Evolutionary conservation across 176 grass and related monocot genomes (phyloP).

Genomic region (Cymbopogon citratus): DNA sequence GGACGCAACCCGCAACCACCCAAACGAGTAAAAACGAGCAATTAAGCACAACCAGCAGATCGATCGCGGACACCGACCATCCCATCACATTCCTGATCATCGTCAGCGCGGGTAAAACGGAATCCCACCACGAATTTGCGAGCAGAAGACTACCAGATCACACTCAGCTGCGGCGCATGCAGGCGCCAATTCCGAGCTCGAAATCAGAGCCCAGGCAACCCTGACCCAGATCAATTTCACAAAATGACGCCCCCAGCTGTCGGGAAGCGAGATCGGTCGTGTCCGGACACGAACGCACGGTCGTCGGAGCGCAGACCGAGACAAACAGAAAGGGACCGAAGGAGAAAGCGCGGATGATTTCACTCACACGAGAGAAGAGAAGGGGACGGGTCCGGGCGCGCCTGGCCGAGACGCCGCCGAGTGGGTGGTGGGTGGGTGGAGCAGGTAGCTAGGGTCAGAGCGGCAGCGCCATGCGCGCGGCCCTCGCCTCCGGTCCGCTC

Average conservation of each 20-base stretch:
- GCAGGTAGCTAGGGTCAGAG: not conserved
- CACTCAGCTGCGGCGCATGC: not conserved
- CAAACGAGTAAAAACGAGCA: not conserved
- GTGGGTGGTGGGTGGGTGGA: not conserved
- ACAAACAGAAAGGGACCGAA: not conserved
- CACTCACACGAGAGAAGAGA: not conserved
- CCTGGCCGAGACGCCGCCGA: too few relatives aligned
- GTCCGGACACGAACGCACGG: not conserved
- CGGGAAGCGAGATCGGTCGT: not conserved
- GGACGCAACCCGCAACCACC: not conserved
- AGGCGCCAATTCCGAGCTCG: not conserved
- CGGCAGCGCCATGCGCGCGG: constrained; percentile 26
- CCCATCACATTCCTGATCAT: not conserved
- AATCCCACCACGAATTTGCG: not conserved
- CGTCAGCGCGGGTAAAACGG: not conserved
- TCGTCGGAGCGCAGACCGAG: not conserved
- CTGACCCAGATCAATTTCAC: constrained; percentile 13
- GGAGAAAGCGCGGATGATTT: too few relatives aligned
- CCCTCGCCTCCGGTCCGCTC: not conserved
- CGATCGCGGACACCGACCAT: not conserved
- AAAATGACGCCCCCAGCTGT: not conserved
- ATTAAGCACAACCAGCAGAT: not conserved
- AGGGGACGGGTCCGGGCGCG: not conserved
- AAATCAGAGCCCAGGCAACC: not conserved
- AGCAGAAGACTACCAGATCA: not conserved